phyloP scores from a whole-genome alignment of 305 asterid species.

The Rubia tinctorum region DNA sequence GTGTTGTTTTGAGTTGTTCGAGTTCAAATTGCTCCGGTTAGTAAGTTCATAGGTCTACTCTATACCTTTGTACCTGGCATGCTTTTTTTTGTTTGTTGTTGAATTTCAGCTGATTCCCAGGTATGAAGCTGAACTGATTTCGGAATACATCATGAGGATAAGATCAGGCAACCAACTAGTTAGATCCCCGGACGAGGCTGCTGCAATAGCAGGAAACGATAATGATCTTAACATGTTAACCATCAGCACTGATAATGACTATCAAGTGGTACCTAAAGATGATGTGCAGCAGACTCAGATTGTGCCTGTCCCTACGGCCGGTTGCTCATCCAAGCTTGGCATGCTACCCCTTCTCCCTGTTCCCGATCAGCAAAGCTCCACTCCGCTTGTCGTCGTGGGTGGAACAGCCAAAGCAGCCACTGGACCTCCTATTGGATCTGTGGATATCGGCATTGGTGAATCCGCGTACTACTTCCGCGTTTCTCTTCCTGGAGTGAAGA shows the following conservation, averaged over 20 bases:
- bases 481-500: constrained; percentile 92
- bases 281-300: constrained; percentile 21
- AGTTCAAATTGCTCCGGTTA: background rate
- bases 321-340: constrained; percentile 27
- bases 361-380: constrained; percentile 41
- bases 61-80: background rate
- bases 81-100: background rate
- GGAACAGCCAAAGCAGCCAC: constrained; percentile 47
- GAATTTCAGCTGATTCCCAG: background rate
- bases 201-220: background rate
- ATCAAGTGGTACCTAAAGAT: constrained; percentile 12
- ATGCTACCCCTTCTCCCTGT: constrained; percentile 59
- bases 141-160: background rate
- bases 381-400: constrained; percentile 50
- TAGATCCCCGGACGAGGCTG: background rate
- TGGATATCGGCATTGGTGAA: constrained; percentile 67
- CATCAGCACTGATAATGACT: background rate
- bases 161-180: background rate
- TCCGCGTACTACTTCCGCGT: constrained; percentile 72
- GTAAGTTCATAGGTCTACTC: background rate
- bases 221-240: background rate
- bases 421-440: constrained; percentile 75
- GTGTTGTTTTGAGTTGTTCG: background rate
- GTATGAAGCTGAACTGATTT: background rate
- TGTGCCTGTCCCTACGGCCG: constrained; percentile 11